Conservation (phyloP, 495 filamentous ascomycete species). For the Lepraria neglecta region DNA sequence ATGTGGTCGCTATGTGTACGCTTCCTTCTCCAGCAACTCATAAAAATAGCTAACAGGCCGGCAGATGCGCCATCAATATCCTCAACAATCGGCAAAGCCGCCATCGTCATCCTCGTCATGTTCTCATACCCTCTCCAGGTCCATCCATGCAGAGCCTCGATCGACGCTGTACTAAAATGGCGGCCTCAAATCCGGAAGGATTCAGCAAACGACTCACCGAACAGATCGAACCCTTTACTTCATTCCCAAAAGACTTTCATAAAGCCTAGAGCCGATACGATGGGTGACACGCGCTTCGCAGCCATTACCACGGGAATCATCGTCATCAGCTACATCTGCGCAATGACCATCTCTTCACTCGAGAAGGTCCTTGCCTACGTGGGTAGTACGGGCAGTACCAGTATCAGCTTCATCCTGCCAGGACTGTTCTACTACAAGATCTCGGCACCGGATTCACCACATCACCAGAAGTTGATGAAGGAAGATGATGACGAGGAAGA, state of each 20-base stretch:
- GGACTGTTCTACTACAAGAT: conserved; percentile 99
- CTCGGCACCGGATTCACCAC: conserved; percentile 70
- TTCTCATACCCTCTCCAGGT: conserved; percentile 95
- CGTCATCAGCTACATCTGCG: conserved; percentile 73
- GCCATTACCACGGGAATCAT: conserved; percentile 81
- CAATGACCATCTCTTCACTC: conserved; percentile 83
- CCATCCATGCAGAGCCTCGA: conserved; percentile 87
- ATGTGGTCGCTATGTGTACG: conserved; percentile 88
- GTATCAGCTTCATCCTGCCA: conserved; percentile 93
- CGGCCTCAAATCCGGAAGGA: conserved; percentile 53
- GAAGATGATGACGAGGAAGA: conserved; percentile 67
- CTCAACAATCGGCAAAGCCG: conserved; percentile 87
- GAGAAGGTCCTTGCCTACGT: conserved; percentile 92
- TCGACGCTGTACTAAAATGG: conserved; percentile 92
- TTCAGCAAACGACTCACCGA: conserved; percentile 41
- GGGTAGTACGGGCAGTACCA: conserved; percentile 85
- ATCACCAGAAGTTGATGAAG: conserved; percentile 78
- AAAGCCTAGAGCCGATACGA: conserved; percentile 44
- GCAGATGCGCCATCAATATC: conserved; percentile 65
- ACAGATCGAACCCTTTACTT: conserved; percentile 39
- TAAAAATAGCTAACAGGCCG: conserved; percentile 17
- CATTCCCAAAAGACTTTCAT: conserved; percentile 31
- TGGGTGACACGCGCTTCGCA: conserved; percentile 86
- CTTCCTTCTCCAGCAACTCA: not conserved
- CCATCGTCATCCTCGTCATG: conserved; percentile 94